Base-by-base conservation (phyloP, 2,329 filamentous ascomycete genomes). In the Periglandula ipomoeae region DNA sequence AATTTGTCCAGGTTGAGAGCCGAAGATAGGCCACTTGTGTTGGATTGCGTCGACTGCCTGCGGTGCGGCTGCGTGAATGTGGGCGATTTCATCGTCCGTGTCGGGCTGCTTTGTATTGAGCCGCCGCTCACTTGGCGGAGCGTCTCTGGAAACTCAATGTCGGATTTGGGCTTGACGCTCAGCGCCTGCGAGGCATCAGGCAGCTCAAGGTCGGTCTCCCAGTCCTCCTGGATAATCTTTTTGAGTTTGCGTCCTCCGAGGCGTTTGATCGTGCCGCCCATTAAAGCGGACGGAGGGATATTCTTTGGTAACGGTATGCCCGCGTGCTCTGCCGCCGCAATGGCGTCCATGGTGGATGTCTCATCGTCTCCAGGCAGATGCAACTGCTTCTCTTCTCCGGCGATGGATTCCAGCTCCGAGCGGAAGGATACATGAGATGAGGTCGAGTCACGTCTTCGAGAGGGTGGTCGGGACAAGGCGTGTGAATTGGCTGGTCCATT, bases 231-330 rank as follows among this genome's bases (percentile, higher is more conserved):
- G 51, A 87, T 79, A 37, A 84, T 81, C 60, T 80, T 85, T 59
- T 82, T 84, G 19, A 85, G 74, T 59, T 84, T 89, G 56, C 81
- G 78, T 51, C 81, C 82, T 44, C 90, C 90, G 30, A 97, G 75
- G 57, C 90, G 78, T 70, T 94, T 95, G 62, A 97, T 97, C 9
- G 89, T 91, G 46, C 93, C 93, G 47, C 91, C 91, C 64, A 93
- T 79, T 38, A 98, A 73, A 26, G 93, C 93, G 19, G 91, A 95
- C 26, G 87, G 81, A 1, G 91, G 89, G 27, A 97, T 82, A 62
- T 90, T 90, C 46, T 80, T 74, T 24, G 93, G 93, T 49, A 97
- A 81, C 6, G 93, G 91, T 55, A 98, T 95, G 56, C 93, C 93
- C 23, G 89, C 90, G 63, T 82, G 84, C 60, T 89, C 86, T 30